phyloP scores from a whole-genome alignment of 2,329 filamentous ascomycete species.

The Ilyonectria mors-panacis region DNA sequence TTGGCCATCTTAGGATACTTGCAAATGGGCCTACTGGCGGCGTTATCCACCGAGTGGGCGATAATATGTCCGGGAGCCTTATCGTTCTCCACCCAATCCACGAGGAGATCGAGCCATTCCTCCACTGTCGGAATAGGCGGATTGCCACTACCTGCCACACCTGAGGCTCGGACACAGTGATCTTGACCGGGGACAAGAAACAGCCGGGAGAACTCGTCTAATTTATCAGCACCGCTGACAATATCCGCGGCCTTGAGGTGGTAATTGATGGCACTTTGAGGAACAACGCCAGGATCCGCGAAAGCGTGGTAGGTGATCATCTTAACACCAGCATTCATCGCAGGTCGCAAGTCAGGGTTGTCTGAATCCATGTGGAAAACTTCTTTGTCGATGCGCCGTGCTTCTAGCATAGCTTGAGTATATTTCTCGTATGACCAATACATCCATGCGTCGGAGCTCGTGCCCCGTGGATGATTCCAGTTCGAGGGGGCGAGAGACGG shows the following conservation, averaged over 20 bases:
- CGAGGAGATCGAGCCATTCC: not conserved
- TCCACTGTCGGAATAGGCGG: not conserved
- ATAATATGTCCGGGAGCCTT: not conserved
- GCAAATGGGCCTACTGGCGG: not conserved
- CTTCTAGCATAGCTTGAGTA: not conserved
- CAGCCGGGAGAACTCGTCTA: not conserved
- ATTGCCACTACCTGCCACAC: not conserved
- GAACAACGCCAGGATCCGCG: not conserved
- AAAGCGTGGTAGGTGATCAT: conserved; percentile 17
- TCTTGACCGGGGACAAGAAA: not conserved
- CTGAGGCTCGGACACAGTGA: not conserved
- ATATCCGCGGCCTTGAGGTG: not conserved
- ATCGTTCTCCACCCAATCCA: not conserved
- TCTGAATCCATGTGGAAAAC: not conserved
- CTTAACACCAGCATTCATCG: conserved; percentile 5
- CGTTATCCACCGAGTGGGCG: not conserved
- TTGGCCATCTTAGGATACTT: not conserved
- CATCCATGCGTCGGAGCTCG: not conserved
- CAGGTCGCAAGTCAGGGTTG: not conserved
- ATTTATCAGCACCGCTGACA: not conserved
- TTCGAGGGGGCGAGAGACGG: too few species aligned
- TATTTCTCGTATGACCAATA: not conserved
- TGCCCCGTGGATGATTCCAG: too few species aligned
- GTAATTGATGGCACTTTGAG: not conserved
- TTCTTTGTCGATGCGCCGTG: not conserved